Evolutionary conservation across 2,329 filamentous ascomycete species (phyloP), one percentile per base, ranked within the genome.

Genomic region (Annulohypoxylon truncatum): DNA sequence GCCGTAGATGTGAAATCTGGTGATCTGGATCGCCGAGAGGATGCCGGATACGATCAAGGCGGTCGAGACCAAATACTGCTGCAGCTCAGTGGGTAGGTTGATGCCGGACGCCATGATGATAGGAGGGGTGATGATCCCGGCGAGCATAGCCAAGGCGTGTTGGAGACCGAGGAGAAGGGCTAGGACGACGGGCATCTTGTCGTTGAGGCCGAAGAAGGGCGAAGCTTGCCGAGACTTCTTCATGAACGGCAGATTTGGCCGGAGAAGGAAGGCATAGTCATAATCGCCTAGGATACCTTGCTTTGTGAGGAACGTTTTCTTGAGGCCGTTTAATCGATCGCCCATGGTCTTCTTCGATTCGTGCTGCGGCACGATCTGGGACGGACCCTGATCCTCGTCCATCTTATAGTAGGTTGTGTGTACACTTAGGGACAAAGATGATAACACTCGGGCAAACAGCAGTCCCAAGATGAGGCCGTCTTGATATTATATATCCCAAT

Each of bases 181-280:
- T 15, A 96, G 81, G 6, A 94, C 75, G 7, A 95, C 86, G 3
- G 92, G 92, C 85, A 96, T 92, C 60, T 81, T 82, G 77, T 94
- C 91, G 72, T 95, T 86, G 38, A 95, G 87, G n/a, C 92, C 92
- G 74, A 95, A 96, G 78, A 96, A 96, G 0, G 92, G 92, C 29
- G 90, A 88, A n/a, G 84, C 82, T 68, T 81, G 79, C 31, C 77
- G 77, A 4, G 81, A 73, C 77, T 86, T 88, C 75, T 86, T 89
- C 84, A 96, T 89, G 78, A 97, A 97, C 0, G 94, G 94, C 20
- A 97, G 79, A 71, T 92, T 94, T 1, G 88, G 92, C 20, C 82
- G 88, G 83, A 97, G 97, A 40, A 97, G 89, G 75, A 94, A 96
- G 33, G 78, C 92, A 85, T 97, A 97, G 84, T 97, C 92, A 79